Evolutionary conservation across 1,284 basidiomycete species (phyloP), one percentile per base, ranked within the genome.

Genomic region (Paramarasmius palmivorus): DNA sequence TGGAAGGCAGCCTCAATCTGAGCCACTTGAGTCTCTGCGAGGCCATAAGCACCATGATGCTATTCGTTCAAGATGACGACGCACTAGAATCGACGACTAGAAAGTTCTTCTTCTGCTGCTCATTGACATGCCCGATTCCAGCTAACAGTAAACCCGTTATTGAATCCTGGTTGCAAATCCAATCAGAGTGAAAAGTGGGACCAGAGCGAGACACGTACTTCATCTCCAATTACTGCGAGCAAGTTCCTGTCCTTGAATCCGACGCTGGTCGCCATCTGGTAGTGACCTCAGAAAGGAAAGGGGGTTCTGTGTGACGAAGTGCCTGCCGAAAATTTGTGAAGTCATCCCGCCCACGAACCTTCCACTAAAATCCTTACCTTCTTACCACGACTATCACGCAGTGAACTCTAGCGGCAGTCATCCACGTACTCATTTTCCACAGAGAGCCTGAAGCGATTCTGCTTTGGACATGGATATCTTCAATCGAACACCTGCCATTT

Each of bases 81-180:
- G 54, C 63, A 97, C 95, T 98, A 9, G 84, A 68, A 62, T 97
- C 93, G 32, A 97, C 95, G 32, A 97, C 85, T 48, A 97, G 77
- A 68, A 98, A 97, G 77, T 97, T 98, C 87, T 96, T 95, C 79
- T 89, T 92, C 74, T 93, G 91, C 51, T 90, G 81, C 57, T 90
- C 84, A 62, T 90, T 87, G 59, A 97, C 79, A 69, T 98, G 89
- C 1, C 95, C 95, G 51, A 97, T 85, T 38, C 95, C 95, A 12
- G 95, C 95, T 46, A 98, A 81, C 42, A 98, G 81, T 17, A 97
- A 79, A 38, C 95, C 95, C 0, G 95, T 98, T 58, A 98, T 92
- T 2, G 95, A 93, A 74, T 98, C 95, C 95, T 97, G 64, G 17
- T 46, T 15, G 45, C 26, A 35, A 38, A 39, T 5, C 5, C 8